Conservation (phyloP, 495 filamentous ascomycete genomes). For the Penicillium coprophilum region DNA sequence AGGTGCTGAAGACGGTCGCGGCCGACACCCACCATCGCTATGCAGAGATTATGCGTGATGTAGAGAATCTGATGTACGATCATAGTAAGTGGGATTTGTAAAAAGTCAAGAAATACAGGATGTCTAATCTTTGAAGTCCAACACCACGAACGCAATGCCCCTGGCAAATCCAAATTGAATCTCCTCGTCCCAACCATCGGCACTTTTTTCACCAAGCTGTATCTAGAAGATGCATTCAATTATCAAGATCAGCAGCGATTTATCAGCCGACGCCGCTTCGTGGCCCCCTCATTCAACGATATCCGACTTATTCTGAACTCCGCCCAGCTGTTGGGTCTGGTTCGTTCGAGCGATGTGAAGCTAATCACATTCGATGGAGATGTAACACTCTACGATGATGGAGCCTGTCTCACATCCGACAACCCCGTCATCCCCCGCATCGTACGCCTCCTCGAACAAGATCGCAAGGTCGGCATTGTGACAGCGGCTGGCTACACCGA, state of each 20-base stretch:
- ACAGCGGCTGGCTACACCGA: conserved; percentile 96
- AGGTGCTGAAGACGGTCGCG: conserved; percentile 49
- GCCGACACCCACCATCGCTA: conserved; percentile 75
- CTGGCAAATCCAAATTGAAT: conserved; percentile 82
- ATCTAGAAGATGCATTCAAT: conserved; percentile 83
- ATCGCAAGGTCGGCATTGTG: conserved; percentile 85
- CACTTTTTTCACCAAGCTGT: conserved; percentile 84
- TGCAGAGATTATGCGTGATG: conserved; percentile 91
- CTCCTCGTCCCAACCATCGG: conserved; percentile 88
- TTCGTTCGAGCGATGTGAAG: conserved; percentile 58
- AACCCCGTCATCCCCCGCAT: conserved; percentile 81
- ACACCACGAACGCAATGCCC: conserved; percentile 59
- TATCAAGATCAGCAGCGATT: conserved; percentile 81
- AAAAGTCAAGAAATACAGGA: conserved; percentile 1
- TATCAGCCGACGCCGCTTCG: conserved; percentile 90
- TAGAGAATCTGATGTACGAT: conserved; percentile 86
- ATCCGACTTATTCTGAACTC: conserved; percentile 91
- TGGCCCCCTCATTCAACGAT: conserved; percentile 97
- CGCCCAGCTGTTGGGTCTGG: conserved; percentile 85
- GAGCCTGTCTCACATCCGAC: conserved; percentile 66
- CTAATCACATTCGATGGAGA: conserved; percentile 97
- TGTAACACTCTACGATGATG: conserved; percentile 95
- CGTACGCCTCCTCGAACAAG: conserved; percentile 58
- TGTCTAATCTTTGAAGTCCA: conserved; percentile 52
- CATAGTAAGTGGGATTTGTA: conserved; percentile 63